A percentile compares a stretch with the other conserved stretches of the same genome.
These are phyloP conservation scores for Amniculicola lignicola DNA, from an alignment of 495 filamentous ascomycete species.

Conservation along the genomic window DNA sequence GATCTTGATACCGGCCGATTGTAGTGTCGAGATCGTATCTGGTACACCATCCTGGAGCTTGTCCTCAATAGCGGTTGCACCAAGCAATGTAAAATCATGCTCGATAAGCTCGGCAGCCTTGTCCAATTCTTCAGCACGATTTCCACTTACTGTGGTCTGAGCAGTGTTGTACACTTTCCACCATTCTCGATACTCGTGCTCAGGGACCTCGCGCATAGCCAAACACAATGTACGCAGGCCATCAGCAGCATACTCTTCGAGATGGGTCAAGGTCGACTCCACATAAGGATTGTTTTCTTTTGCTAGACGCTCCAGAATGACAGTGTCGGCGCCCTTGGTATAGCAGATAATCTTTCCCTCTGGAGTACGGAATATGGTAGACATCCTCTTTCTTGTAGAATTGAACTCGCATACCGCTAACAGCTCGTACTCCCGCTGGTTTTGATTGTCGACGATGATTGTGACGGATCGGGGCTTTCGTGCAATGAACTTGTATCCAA, in stretches of 20 bases:
- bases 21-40: constrained; percentile 96
- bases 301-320: constrained; percentile 84
- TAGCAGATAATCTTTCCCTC: constrained; percentile 93
- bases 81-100: constrained; percentile 82
- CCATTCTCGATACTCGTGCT: constrained; percentile 90
- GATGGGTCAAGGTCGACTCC: constrained; percentile 81
- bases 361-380: constrained; percentile 90
- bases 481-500: constrained; percentile 88
- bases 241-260: constrained; percentile 97
- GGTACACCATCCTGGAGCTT: constrained; percentile 95
- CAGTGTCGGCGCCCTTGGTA: constrained; percentile 96
- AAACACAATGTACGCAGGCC: constrained; percentile 93
- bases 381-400: constrained; percentile 97
- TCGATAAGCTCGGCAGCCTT: constrained; percentile 97
- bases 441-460: constrained; percentile 68
- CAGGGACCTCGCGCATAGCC: constrained; percentile 89
- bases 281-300: constrained; percentile 71
- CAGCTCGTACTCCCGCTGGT: constrained; percentile 82
- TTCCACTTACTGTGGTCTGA: constrained; percentile 84
- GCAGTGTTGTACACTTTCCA: constrained; percentile 82
- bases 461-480: constrained; percentile 83
- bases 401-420: constrained; percentile 98
- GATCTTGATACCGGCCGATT: constrained; percentile 96
- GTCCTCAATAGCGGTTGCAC: constrained; percentile 97
- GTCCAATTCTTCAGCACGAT: constrained; percentile 90